Base-by-base conservation (phyloP, 2,329 filamentous ascomycete species). In the Paraphaeosphaeria sporulosa region DNA sequence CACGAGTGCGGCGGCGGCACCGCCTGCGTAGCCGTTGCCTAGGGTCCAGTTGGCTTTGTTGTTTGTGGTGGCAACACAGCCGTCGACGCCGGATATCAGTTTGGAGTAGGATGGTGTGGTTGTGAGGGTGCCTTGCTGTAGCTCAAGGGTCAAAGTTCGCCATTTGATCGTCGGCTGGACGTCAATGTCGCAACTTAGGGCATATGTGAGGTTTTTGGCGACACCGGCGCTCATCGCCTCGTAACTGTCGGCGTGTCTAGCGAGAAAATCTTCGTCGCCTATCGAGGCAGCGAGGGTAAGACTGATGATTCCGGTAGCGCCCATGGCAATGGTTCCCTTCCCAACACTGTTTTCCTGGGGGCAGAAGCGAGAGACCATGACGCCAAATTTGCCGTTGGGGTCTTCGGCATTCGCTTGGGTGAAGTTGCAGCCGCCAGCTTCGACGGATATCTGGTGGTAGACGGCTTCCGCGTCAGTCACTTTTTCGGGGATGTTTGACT, bases 101-200 rank as follows among this genome's bases (percentile, higher is more conserved):
- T 59, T 59, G n/a, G 51, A 55, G 42, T 55, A 59, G 4, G 57
- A 59, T 2, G 57, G 57, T 1, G 51, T 49, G 12, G 50, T 50
- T 27, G 51, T 55, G 1, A 59, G 57, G 5, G 36, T 49, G 36
- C 57, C 57, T 27, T 55, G 44, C 42, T 54, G 43, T 6, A 59
- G 51, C 36, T 49, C 46, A n/a, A 59, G 52, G 4, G 57, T 59
- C 7, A 59, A 32, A n/a, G 57, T 59, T 13, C 57, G 57, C 57
- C 57, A 59, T 51, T 38, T 34, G 36, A 59, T 59, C 17, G 57
- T 59, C 17, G 57, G 57, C 12, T 27, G 27, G 8, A 59, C 52
- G 30, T 59, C 57, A 34, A 59, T 32, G 12, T 42, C 44, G 23
- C 57, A 59, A 32, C 44, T 55, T 17, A 54, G 23, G 4, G 57